Evolutionary conservation across 164 flowering plant species (phyloP), one percentile per base, ranked within the genome.

Genomic region (grape (Vitis vinifera)): DNA sequence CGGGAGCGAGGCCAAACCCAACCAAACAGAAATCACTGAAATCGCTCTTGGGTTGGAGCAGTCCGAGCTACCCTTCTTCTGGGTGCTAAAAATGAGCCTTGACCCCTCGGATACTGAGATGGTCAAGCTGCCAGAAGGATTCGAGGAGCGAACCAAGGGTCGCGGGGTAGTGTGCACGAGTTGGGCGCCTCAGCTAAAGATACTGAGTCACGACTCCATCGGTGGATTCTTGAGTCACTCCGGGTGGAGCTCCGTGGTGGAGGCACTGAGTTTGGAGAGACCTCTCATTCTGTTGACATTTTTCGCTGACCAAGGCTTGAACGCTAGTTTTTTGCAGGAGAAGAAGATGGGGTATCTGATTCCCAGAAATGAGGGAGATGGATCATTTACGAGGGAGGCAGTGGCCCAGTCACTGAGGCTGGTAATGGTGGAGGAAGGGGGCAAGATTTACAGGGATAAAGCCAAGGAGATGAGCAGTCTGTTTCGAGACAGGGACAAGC

Each of bases 241-340:
- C 10, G 88, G 88, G 3, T 84, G 85, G 86, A 72, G 83, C 47
- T 84, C 88, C 0, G 55, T 76, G 0, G 70, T 83, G 4, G 90
- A 86, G 72, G 82, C 62, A 5, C 73, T 86, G 10, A 57, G 58
- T 13, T 70, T 71, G 13, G 84, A 81, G 1, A 68, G 57, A 2
- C 74, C 81, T 0, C 70, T 83, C 0, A 31, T 82, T n/a, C 14
- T 84, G 66, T 63, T 86, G 55, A 75, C 87, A 8, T 58, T 76
- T 10, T 15, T 60, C 2, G n/a, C 48, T 0, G 89, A 86, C 17
- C 87, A 83, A 67, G 79, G 79, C 3, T 17, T 79, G 29, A 73
- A 63, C 12, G 79, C 82, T 2, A 31, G 44, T 31, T 31, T 31
- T 31, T 29, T 87, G 66, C 74, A 56, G 0, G 82, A 62, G 58